Evolutionary conservation across 1,284 basidiomycete genomes (phyloP), one percentile per base, ranked within the genome.

Genomic region (Ceratobasidium sp.): DNA sequence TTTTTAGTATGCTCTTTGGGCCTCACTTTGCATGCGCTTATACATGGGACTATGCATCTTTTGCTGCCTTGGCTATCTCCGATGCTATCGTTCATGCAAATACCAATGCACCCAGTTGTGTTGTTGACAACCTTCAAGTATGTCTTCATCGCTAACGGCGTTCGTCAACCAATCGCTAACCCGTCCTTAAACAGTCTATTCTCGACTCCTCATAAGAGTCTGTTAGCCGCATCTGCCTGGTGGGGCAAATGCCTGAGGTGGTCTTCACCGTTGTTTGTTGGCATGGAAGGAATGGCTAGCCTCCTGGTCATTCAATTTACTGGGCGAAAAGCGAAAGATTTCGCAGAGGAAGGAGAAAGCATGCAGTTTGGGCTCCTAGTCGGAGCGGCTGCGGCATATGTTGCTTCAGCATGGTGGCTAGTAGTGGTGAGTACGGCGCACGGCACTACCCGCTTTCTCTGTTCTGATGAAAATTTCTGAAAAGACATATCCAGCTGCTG

Each of bases 231-330:
- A 15, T 88, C 91, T 5, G 85, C 86, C 39, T 90, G 88, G 86
- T 96, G 94, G 94, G 92, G 92, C 1, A 87, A 85, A 53, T 85
- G 90, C 37, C 85, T 96, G 68, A 89, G 89, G 6, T 88, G 90
- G 81, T 91, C 89, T 3, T 92, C 92, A 11, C 94, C 94, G 0
- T 83, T 92, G 56, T 95, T 95, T 82, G 91, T 94, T 76, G 87
- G 90, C 66, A 87, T 95, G 86, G 94, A 96, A 82, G 93, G 94
- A 61, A 85, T 96, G 71, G 94, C 92, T 42, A 94, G 92, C 80
- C 83, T 96, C 74, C 86, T 96, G 28, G 91, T 94, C 35, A 92
- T 90, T 2, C 94, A 96, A 64, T 77, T 77, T 17, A 79, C 93
- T 0, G 92, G 94, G 7, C 91, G 94, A 81, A 87, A 90, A 42